A percentile compares a stretch with the other conserved stretches of the same genome.
Conservation (phyloP, 345 rosid species). For the Melaleuca quinquenervia region DNA sequence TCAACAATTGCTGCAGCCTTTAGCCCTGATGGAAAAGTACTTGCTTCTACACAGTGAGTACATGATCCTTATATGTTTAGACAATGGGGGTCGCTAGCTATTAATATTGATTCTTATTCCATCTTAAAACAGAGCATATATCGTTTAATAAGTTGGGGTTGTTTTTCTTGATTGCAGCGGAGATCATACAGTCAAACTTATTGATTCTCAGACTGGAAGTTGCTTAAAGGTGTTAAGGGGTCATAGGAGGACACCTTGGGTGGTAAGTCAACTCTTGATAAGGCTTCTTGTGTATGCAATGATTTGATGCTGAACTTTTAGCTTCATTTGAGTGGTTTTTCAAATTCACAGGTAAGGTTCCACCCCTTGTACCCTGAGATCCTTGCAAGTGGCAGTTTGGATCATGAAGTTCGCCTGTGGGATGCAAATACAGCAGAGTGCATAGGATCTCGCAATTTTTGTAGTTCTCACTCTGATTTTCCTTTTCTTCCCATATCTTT, state of each 20-base stretch:
- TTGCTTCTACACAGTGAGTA: slow-evolving; percentile 77
- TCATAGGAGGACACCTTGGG: slow-evolving; percentile 97
- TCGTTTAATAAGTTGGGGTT: background rate
- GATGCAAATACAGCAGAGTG: slow-evolving; percentile 59
- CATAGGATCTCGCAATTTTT: slow-evolving; percentile 55
- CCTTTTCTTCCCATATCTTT: background rate
- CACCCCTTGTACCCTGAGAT: slow-evolving; percentile 51
- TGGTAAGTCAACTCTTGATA: slow-evolving; percentile 40
- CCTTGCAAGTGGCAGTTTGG: slow-evolving; percentile 76
- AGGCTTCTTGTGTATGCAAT: background rate
- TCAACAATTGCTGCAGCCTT: slow-evolving; percentile 85
- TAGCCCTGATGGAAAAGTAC: slow-evolving; percentile 60
- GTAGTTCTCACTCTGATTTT: slow-evolving; percentile 20
- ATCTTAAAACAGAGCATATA: background rate
- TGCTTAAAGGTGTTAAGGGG: slow-evolving; percentile 89
- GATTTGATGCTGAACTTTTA: background rate
- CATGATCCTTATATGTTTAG: background rate
- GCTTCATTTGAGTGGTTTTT: background rate
- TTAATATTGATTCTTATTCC: too few relatives aligned
- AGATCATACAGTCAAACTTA: slow-evolving; percentile 79
- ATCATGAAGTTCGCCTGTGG: slow-evolving; percentile 71
- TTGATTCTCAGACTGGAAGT: slow-evolving; percentile 75
- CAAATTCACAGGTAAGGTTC: background rate
- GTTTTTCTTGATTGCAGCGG: slow-evolving; percentile 38
- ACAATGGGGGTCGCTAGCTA: background rate